Evolutionary conservation across 495 filamentous ascomycete genomes (phyloP), one percentile per base, ranked within the genome.

Genomic region (Penicillium verhagenii): DNA sequence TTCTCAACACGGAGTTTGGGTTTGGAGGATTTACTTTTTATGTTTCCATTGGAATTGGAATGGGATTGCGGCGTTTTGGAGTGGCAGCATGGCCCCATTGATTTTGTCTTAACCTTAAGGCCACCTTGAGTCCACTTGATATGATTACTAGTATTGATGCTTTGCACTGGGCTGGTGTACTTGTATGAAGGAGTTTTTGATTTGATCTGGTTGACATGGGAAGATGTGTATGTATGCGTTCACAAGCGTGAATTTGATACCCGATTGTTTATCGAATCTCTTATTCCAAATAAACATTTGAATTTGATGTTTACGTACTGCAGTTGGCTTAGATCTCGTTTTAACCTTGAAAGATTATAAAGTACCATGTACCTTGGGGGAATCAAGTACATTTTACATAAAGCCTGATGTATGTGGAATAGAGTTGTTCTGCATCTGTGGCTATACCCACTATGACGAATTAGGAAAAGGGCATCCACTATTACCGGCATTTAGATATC

Each of bases 211-310:
- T 16, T 21, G 24, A 40, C 23, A 24, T 18, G 14, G 35, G 37
- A 38, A 28, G 28, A 7, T 38, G 24, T 52, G 38, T 52, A 31
- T 50, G 49, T 43, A 33, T 40, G 49, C 24, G 23, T 35, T 29
- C 10, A 42, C 13, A 24, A 40, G 35, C 37, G 49, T 23, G 35
- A 42, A 52, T 52, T 52, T 52, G 49, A 52, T 52, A 52, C 49
- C 49, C 49, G 24, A 31, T 50, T 50, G 49, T 7, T 52, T 43
- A 26, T 16, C 35, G 28, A 23, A 38, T 50, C 9, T 8, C 23
- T 31, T 47, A 25, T 13, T 3, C 45, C 23, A 1, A 8, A 25
- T 45, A 45, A 40, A 40, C n/a, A n/a, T n/a, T n/a, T n/a, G n/a
- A n/a, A 9, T 28, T 2, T 28, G 26, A 28, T 6, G 6, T 6